phyloP scores from a whole-genome alignment of 768 basidiomycete genomes.

The Lanmaoa pseudosensibilis region DNA sequence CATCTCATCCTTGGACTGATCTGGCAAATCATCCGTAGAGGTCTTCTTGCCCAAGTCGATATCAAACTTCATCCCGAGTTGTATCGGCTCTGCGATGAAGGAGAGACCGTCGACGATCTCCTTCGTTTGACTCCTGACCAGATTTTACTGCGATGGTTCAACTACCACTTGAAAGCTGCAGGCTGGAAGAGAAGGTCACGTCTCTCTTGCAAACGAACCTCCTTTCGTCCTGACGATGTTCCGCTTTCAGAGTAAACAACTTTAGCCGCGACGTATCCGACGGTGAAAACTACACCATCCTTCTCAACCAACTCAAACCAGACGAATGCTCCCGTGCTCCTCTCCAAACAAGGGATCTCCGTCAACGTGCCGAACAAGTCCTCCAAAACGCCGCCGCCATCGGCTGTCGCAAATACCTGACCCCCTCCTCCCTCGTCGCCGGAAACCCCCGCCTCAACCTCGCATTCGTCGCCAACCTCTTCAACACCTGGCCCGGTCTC shows the following conservation, averaged over 20 bases:
- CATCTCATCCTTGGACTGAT: constrained; percentile 97
- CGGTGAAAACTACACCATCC: constrained; percentile 95
- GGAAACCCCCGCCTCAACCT: constrained; percentile 98
- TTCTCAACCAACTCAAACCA: constrained; percentile 94
- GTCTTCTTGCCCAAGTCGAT: constrained; percentile 91
- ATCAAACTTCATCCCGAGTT: constrained; percentile 98
- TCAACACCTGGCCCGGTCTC: constrained; percentile 96
- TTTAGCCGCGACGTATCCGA: constrained; percentile 97
- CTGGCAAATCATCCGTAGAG: constrained; percentile 97
- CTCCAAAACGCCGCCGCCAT: constrained; percentile 92
- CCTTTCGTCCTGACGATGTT: not conserved
- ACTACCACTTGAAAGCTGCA: constrained; percentile 95
- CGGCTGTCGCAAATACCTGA: constrained; percentile 94
- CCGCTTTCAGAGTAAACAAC: constrained; percentile 81
- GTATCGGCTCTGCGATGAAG: constrained; percentile 94
- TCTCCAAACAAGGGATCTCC: constrained; percentile 79
- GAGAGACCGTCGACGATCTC: constrained; percentile 95
- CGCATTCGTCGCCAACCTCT: constrained; percentile 96
- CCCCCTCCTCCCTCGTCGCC: constrained; percentile 83
- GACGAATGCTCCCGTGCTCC: constrained; percentile 90
- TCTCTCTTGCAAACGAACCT: not conserved
- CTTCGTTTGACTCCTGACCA: constrained; percentile 94
- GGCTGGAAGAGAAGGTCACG: constrained; percentile 81
- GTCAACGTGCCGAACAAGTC: constrained; percentile 88
- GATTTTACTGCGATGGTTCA: constrained; percentile 98